Base-by-base conservation (phyloP, 176 grass and related monocot species). In the Cenchrus purpureus region DNA sequence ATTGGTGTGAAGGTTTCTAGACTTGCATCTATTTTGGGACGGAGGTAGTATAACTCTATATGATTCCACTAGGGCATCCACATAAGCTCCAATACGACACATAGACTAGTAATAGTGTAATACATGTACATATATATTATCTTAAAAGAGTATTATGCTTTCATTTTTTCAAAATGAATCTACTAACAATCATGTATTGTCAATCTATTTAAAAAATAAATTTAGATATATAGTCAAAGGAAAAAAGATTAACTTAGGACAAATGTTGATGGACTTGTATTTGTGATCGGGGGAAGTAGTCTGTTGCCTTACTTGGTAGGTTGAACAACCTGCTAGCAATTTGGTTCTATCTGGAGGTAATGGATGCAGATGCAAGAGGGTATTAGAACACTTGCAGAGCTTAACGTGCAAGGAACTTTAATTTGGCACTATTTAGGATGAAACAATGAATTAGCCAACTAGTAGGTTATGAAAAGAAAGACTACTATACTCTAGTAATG, bases 341-440 rank as follows among this genome's bases (percentile, higher is more conserved):
- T 17, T 31, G 58, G 44, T 11, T 0, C 12, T 65, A 22, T 73
- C 13, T 63, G 13, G 25, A 73, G 45, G 14, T 54, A 45, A 80
- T 80, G 32, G 20, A 63, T 10, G 4, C 32, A 8, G 65, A 73
- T 49, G 37, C 25, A 10, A 53, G 17, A 12, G 48, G 32, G 12
- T 51, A 29, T 50, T 2, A 73, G 57, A 80, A 56, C 49, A 9
- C 57, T 52, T 69, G 15, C 50, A 57, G 34, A 48, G 37, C 6
- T 77, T 62, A 40, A 4, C 25, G 82, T 29, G 31, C 55, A 68
- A 52, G 73, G 73, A 67, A 16, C 56, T 65, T 54, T 62, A 80
- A 71, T 78, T 78, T 45, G 37, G n/a, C 20, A 63, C 16, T 10
- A 20, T 78, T 11, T 43, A n/a, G 54, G 16, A 80, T 58, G 40